phyloP scores from a whole-genome alignment of 345 rosid genomes.

The Lepidium africanum region DNA sequence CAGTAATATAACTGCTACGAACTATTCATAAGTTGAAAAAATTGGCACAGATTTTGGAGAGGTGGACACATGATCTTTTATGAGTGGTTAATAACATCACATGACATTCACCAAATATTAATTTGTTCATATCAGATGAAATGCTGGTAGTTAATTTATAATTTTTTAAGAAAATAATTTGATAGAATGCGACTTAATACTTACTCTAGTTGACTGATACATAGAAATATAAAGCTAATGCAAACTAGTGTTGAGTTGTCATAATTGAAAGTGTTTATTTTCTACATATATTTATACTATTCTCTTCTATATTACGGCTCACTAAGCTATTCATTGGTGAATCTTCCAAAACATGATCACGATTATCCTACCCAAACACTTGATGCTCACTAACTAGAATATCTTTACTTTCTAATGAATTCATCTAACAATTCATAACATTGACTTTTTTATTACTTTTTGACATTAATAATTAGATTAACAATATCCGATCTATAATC shows the following conservation, averaged over 20 bases:
- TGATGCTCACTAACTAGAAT: background rate
- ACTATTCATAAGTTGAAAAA: constrained; percentile 26
- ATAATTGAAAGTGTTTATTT: background rate
- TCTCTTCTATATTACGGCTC: background rate
- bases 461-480: no score
- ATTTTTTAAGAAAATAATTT: background rate
- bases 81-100: constrained; percentile 19
- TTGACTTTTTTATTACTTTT: no score
- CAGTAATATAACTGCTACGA: constrained; percentile 6
- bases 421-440: background rate
- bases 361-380: background rate
- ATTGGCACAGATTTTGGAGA: constrained; percentile 8
- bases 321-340: background rate
- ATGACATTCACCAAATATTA: constrained; percentile 18
- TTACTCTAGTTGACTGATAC: background rate
- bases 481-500: no score
- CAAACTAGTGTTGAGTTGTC: background rate
- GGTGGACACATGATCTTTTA: constrained; percentile 4
- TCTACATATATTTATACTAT: background rate
- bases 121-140: constrained; percentile 8
- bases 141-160: background rate
- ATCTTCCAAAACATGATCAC: background rate
- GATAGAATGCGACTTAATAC: constrained; percentile 18
- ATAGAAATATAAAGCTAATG: background rate
- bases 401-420: background rate